Evolutionary conservation across 2,329 filamentous ascomycete genomes (phyloP).

Genomic region (Didymella glomerata): DNA sequence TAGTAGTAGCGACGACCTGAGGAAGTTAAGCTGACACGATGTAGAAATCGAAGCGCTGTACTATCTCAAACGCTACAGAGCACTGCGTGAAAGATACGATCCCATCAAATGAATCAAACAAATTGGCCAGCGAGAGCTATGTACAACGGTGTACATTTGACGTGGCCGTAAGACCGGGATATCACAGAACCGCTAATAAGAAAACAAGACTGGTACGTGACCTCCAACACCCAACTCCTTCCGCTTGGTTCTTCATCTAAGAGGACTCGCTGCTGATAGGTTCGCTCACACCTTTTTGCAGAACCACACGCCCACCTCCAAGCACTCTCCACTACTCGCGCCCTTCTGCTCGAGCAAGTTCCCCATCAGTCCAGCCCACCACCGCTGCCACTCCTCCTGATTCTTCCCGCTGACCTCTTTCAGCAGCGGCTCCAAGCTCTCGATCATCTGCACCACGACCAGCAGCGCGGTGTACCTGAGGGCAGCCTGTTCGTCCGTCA

Average conservation of each 20-base stretch:
- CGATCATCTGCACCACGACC: constrained; percentile 83
- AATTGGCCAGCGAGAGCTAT: neutral
- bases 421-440: constrained; percentile 82
- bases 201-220: constrained; percentile 1
- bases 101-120: neutral
- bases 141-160: neutral
- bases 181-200: constrained; percentile 14
- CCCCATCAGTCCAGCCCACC: constrained; percentile 86
- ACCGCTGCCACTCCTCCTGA: constrained; percentile 90
- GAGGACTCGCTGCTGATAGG: neutral
- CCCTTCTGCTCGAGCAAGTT: constrained; percentile 82
- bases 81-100: constrained; percentile 82
- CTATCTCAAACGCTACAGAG: constrained; percentile 90
- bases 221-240: neutral
- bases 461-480: constrained; percentile 81
- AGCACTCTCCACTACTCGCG: constrained; percentile 82
- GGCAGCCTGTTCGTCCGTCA: constrained; percentile 75
- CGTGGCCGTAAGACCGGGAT: constrained; percentile 22
- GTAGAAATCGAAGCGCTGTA: constrained; percentile 58
- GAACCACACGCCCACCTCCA: constrained; percentile 74
- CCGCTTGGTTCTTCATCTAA: neutral
- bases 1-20: neutral
- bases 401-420: constrained; percentile 85
- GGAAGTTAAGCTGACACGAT: neutral
- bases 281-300: constrained; percentile 60